Percentiles rank a stretch among this genome's conserved stretches.
phyloP scores from a whole-genome alignment of 192 early-diverging fungal genomes.

The Entomortierella chlamydospora region DNA sequence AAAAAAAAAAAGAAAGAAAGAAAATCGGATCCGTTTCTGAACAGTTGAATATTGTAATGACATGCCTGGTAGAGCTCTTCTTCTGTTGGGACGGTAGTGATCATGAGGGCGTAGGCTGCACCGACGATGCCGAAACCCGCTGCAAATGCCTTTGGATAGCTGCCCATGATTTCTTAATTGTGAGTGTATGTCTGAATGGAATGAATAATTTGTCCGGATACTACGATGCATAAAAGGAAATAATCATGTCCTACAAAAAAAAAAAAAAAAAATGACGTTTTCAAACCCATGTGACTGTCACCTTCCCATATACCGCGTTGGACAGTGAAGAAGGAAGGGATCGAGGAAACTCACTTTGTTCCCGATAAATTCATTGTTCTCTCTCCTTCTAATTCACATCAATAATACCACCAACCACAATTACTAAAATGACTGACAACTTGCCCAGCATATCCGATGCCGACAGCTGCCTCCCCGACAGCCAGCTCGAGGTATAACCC shows the following conservation, averaged over 20 bases:
- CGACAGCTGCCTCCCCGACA: conserved; percentile 50
- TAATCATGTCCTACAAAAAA: not conserved
- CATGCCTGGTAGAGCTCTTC: conserved; percentile 51
- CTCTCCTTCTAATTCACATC: not conserved
- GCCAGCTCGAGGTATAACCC: conserved; percentile 48
- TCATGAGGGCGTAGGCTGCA: conserved; percentile 59
- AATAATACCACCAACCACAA: not conserved
- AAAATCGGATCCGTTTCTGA: conserved; percentile 5
- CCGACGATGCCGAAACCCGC: conserved; percentile 59
- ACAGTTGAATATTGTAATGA: not conserved
- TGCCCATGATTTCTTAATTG: conserved; percentile 45
- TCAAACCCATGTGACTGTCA: not conserved
- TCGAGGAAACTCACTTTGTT: not conserved
- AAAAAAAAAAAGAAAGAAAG: not conserved
- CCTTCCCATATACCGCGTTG: too few species aligned
- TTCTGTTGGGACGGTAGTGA: conserved; percentile 64
- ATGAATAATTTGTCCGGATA: not conserved
- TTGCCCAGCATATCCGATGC: conserved; percentile 48
- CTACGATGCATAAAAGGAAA: conserved; percentile 16
- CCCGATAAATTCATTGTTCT: conserved; percentile 9
- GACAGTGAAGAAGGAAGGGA: too few species aligned
- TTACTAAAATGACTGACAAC: conserved; percentile 38
- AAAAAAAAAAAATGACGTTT: not conserved
- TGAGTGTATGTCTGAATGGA: conserved; percentile 3
- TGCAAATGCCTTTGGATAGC: conserved; percentile 57